These are phyloP conservation scores for Aspergillus steynii DNA, from an alignment of 495 filamentous ascomycete species.

Conservation along the genomic window DNA sequence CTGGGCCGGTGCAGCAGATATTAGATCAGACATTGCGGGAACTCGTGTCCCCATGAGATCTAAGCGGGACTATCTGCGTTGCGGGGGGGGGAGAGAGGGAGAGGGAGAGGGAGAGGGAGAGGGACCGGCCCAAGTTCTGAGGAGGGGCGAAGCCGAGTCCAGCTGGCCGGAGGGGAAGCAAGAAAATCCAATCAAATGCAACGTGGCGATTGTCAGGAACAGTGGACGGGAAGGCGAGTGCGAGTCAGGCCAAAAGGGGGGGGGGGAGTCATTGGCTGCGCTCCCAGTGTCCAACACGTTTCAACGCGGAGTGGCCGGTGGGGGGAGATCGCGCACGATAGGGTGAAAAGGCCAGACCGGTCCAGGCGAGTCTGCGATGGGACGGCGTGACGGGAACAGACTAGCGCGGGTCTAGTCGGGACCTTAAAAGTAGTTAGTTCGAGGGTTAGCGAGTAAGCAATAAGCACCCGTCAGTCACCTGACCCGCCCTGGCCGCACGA, in stretches of 20 bases:
- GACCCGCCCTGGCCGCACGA: neutral
- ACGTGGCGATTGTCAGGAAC: too few relatives aligned
- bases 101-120: neutral
- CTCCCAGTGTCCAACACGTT: neutral
- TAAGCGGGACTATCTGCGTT: conserved; percentile 15
- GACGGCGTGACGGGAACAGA: neutral
- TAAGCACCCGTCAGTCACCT: neutral
- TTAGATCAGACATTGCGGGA: conserved; percentile 38
- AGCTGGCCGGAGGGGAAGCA: too few relatives aligned
- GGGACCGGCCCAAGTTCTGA: neutral
- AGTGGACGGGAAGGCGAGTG: too few relatives aligned
- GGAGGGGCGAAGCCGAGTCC: neutral
- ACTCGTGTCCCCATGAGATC: conserved; percentile 12
- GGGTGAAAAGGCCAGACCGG: conserved; percentile 20
- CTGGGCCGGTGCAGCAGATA: conserved; percentile 35
- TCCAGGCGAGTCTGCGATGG: conserved; percentile 10
- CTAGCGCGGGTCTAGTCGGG: neutral
- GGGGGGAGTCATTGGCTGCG: neutral
- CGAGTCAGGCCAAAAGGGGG: neutral
- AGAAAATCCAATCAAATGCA: too few relatives aligned
- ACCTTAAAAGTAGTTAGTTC: neutral
- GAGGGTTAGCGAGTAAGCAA: neutral
- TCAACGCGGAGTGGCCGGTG: neutral
- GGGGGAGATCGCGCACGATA: neutral
- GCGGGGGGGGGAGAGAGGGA: neutral